Base-by-base conservation (phyloP, 2,329 filamentous ascomycete species). In the Aspergillus niger region DNA sequence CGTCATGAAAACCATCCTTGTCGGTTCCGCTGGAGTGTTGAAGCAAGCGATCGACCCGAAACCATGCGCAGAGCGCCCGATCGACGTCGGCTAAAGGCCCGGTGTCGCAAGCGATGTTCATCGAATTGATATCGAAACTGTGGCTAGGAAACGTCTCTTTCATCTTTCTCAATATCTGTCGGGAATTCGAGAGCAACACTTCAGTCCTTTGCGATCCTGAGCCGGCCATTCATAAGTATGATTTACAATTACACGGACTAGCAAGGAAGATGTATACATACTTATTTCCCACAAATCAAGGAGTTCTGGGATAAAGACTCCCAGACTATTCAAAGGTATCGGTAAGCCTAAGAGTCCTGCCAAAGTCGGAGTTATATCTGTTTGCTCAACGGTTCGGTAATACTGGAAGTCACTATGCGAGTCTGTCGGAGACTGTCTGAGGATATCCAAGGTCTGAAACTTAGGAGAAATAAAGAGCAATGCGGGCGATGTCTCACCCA, bases 401-500 rank as follows among this genome's bases (percentile, higher is more conserved):
- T 91, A 98, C 61, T 90, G 85, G 66, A 96, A 96, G 63, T 95
- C 88, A 17, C 87, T 83, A 39, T 80, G 80, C 6, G 86, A 84
- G 11, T 81, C 75, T 3, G 85, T 78, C 0, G 93, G 92, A 41
- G 79, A 82, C 55, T 76, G 62, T 30, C 63, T 62, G 20, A 70
- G 71, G 17, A 72, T 64, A 3, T 82, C 81, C 6, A 92, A 78
- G 1, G 77, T 72, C 69, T 84, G 86, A 47, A 97, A 82, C 70
- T 92, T 95, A 0, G 94, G 92, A 2, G 92, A 95, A 65, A 96
- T 86, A 74, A 99, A 98, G 20, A 97, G 85, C 8, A 99, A 80
- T 15, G 95, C 95, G 0, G 95, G 90, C 0, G 94, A 97, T 1
- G 95, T 98, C 79, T 99, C 95, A 47, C 95, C 94, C 1, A 92